Evolutionary conservation across 257 asterid species (phyloP).

Genomic region (Penstemon barbatus): DNA sequence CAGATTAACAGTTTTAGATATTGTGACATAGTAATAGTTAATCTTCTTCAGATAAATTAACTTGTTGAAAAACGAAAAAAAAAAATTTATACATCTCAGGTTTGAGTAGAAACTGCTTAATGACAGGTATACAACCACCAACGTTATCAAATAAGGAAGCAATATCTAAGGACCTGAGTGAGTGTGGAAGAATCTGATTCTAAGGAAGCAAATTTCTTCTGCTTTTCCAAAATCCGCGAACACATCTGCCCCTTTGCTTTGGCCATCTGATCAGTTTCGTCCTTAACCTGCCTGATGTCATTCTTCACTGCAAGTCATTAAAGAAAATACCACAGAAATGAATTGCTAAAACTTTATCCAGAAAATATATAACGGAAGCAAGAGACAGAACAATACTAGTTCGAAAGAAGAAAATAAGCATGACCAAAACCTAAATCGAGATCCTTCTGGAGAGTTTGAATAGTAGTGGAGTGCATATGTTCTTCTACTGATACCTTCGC

Average conservation of each 20-base stretch:
- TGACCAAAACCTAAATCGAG: conserved; percentile 52
- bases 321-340: conserved; percentile 3
- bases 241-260: conserved; percentile 58
- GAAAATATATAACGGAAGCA: background rate
- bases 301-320: conserved; percentile 54
- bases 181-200: conserved; percentile 64
- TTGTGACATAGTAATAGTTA: background rate
- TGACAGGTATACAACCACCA: conserved; percentile 12
- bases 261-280: conserved; percentile 49
- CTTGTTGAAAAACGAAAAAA: background rate
- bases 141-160: conserved; percentile 3
- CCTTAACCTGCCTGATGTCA: conserved; percentile 52
- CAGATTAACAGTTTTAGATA: conserved; percentile 15
- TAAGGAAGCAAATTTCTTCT: conserved; percentile 52
- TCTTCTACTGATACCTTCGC: conserved; percentile 71
- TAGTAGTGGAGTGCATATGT: conserved; percentile 64
- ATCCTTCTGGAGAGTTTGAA: conserved; percentile 67
- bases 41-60: conserved; percentile 8
- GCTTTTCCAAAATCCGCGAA: conserved; percentile 59
- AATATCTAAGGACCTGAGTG: conserved; percentile 47
- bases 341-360: background rate
- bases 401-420: background rate
- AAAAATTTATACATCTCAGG: no score
- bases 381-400: background rate
- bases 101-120: background rate